A percentile compares a stretch with the other conserved stretches of the same genome.
phyloP scores from a whole-genome alignment of 768 basidiomycete genomes.

The Termitomyces sp. region DNA sequence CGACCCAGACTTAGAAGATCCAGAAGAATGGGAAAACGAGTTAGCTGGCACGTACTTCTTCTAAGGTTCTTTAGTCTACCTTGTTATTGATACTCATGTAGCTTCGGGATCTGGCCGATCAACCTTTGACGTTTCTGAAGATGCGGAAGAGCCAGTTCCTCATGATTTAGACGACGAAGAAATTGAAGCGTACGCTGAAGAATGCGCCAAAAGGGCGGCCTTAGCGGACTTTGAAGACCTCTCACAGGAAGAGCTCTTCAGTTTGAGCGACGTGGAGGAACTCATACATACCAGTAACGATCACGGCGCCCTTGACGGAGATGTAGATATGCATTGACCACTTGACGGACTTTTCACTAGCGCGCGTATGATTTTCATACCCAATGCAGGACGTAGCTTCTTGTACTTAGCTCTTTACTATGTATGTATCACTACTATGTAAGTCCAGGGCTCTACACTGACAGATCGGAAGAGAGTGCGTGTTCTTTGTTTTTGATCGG shows the following conservation, averaged over 20 bases:
- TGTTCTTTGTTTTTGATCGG: neutral
- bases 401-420: neutral
- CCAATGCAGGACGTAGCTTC: neutral
- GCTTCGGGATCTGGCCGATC: conserved; percentile 3
- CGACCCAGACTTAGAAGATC: conserved; percentile 70
- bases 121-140: neutral
- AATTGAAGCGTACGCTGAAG: conserved; percentile 56
- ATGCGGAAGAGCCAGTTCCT: conserved; percentile 29
- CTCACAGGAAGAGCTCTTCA: conserved; percentile 37
- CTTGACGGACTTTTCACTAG: neutral
- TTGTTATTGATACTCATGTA: neutral
- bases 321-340: conserved; percentile 26
- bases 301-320: conserved; percentile 13
- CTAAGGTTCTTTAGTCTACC: neutral
- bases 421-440: conserved; percentile 5
- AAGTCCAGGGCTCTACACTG: neutral
- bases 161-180: conserved; percentile 56
- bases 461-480: neutral
- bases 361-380: neutral
- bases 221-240: conserved; percentile 48
- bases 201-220: conserved; percentile 36
- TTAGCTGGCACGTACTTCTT: conserved; percentile 35
- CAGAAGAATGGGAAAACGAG: conserved; percentile 57
- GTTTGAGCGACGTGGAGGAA: conserved; percentile 32
- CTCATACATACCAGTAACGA: neutral